Base-by-base conservation (phyloP, 2,329 filamentous ascomycete genomes). In the Boeremia exigua region DNA sequence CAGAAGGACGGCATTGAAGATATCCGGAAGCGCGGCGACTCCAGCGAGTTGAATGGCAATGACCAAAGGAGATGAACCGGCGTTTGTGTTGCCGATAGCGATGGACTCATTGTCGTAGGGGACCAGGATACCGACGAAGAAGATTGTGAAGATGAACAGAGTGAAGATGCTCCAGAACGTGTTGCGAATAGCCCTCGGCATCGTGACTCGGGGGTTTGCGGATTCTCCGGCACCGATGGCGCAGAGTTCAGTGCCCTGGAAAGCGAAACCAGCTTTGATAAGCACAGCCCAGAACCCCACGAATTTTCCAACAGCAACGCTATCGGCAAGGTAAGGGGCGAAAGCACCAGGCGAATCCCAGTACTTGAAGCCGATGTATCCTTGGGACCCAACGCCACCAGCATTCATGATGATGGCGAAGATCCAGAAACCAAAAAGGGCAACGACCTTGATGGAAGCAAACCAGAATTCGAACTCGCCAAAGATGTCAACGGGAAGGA, bases 381-480 rank as follows among this genome's bases (percentile, higher is more conserved):
- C 87, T 59, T 91, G 80, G 14, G 85, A 68, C 17, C 89, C 87
- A 6, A 81, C 88, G 39, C 66, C 55, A 40, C 89, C 90, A 3
- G 88, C 88, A 68, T 91, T 87, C 76, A 92, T 82, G 73, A 87
- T 89, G 64, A 92, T 88, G 61, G 83, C 86, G 65, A 92, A 90
- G 69, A 93, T 87, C 78, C 91, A 83, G 78, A 92, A 91, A 37
- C 89, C 89, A 38, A 90, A 49, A 34, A 92, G 85, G 27, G 89
- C 90, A 45, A 92, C 66, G 52, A 93, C 88, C 75, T 94, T 94
- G 79, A 94, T 86, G 54, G 81, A 85, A 6, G 88, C 87, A 64
- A 93, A 86, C 84, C 87, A 92, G 76, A 92, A 91, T 72, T 94
- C 91, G 27, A 91, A 79, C 69, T 93, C 88, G 34, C 89, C 90